phyloP scores from a whole-genome alignment of 768 basidiomycete genomes.

The Termitomyces sp. region DNA sequence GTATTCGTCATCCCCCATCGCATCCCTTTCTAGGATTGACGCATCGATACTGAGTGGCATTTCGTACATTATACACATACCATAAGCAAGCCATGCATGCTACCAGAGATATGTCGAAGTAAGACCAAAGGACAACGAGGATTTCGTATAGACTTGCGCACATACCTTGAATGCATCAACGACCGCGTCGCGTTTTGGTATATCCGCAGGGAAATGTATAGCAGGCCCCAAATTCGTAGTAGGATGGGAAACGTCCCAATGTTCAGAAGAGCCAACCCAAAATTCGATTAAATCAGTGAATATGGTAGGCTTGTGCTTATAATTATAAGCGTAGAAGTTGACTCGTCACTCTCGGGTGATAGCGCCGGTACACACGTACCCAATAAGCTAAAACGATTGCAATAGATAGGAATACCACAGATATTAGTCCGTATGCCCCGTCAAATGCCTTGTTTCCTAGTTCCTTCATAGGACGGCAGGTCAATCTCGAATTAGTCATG shows the following conservation, averaged over 20 bases:
- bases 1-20: slow-evolving; percentile 91
- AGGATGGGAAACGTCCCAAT: slow-evolving; percentile 22
- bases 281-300: slow-evolving; percentile 24
- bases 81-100: slow-evolving; percentile 87
- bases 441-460: background rate
- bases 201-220: slow-evolving; percentile 43
- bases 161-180: slow-evolving; percentile 76
- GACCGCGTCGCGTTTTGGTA: slow-evolving; percentile 60
- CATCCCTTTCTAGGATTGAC: slow-evolving; percentile 62
- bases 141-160: slow-evolving; percentile 24
- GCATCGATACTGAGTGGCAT: slow-evolving; percentile 2
- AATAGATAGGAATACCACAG: slow-evolving; percentile 4
- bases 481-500: background rate
- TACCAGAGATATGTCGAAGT: slow-evolving; percentile 24
- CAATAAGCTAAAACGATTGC: slow-evolving; percentile 8
- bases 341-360: background rate
- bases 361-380: slow-evolving; percentile 3
- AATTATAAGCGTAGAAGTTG: background rate
- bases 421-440: background rate
- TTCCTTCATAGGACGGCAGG: slow-evolving; percentile 1
- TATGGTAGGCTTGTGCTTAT: slow-evolving; percentile 11
- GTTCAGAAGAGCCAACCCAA: slow-evolving; percentile 38
- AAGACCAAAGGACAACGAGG: background rate
- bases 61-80: slow-evolving; percentile 29
- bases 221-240: slow-evolving; percentile 16